Evolutionary conservation across 2,329 filamentous ascomycete genomes (phyloP).

Genomic region (Helotiales sp.): DNA sequence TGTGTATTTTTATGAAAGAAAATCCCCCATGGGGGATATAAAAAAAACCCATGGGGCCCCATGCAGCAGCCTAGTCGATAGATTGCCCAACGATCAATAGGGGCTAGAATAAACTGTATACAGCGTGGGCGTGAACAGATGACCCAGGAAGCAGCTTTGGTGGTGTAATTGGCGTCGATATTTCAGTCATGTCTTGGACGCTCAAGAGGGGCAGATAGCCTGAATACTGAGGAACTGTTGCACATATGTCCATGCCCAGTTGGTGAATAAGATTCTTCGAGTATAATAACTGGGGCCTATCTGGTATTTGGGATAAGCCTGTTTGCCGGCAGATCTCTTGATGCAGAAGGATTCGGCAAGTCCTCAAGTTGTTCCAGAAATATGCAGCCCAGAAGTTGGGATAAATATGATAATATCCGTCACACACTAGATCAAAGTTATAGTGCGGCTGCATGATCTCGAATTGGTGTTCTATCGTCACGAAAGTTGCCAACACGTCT

Average conservation of each 20-base stretch:
- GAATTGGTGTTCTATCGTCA: background rate
- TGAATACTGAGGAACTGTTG: background rate
- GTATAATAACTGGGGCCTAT: background rate
- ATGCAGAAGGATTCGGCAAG: background rate
- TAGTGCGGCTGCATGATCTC: background rate
- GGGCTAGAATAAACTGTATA: background rate
- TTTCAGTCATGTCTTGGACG: background rate
- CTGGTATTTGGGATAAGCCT: background rate
- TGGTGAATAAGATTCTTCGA: background rate
- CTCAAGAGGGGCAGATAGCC: background rate
- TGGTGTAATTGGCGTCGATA: background rate
- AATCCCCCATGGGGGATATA: no score
- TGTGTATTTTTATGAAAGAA: no score
- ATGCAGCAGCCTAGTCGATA: no score
- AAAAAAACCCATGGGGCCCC: no score
- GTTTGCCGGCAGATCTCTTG: background rate
- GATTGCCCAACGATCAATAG: background rate
- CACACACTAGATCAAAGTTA: background rate
- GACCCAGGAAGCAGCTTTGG: background rate
- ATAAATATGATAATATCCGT: background rate
- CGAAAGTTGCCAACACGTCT: background rate
- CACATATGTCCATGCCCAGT: background rate
- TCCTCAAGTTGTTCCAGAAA: background rate
- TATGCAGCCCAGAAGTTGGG: slow-evolving; percentile 1
- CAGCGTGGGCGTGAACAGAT: background rate